Evolutionary conservation across 805 yeast genomes (phyloP), one percentile per base, ranked within the genome.

Genomic region (Millerago galiae): DNA sequence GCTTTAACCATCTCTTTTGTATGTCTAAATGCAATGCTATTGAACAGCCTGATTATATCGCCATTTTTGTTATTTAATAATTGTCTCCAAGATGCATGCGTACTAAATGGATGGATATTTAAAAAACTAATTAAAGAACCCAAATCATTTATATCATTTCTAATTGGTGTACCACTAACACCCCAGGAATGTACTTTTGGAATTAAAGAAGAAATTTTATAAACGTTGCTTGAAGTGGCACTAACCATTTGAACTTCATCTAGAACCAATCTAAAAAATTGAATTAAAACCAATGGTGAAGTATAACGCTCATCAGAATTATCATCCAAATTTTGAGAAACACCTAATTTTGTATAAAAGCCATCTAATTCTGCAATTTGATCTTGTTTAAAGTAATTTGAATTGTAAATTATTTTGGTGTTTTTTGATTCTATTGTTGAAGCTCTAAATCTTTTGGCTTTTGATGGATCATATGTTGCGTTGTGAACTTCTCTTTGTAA

Each of bases 171-270:
- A 7, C 99, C 99, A 1, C 96, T 86, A 1, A 90, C 96, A 13
- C 95, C 97, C 98, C 98, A 93, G 0, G 96, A 79, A 63, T 93
- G 97, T 36, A 78, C 75, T 40, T 96, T 70, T 5, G 96, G 91
- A 21, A 93, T 75, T 30, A 85, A 65, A 3, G 84, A 69, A 0
- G 96, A 88, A 43, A 89, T 85, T 43, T 75, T 79, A 16, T 95
- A 88, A 2, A 93, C 87, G 40, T 84, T 76, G 0, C 91, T 76
- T 3, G 78, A 71, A 17, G 81, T 81, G 3, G 75, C 72, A 8
- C 87, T 79, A 4, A 93, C 83, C 90, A 90, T 85, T 62, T 93
- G 99, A 2, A 87, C 98, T 60, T 93, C 99, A 65, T 93, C 99
- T 31, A 93, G 63, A 0, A 91, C 75, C 2, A 93, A 84, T 42